Percentiles rank a stretch among this genome's conserved stretches.
These are phyloP conservation scores for Kazachstania africana DNA, from an alignment of 805 yeast species.

Conservation along the genomic window DNA sequence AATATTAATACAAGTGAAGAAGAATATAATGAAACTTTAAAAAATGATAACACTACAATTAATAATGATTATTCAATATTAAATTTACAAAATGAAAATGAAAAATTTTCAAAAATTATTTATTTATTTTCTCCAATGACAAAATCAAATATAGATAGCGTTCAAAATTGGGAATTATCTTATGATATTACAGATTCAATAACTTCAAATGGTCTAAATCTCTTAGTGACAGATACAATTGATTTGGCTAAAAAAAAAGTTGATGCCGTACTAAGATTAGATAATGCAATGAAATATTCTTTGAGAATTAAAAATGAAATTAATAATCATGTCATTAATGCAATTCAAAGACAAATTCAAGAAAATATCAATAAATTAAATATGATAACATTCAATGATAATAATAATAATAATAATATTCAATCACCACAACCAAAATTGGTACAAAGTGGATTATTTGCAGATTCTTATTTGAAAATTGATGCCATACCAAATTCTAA, in stretches of 20 bases:
- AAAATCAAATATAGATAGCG: constrained; percentile 41
- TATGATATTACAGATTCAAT: constrained; percentile 1
- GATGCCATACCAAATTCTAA: background rate
- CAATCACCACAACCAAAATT: constrained; percentile 16
- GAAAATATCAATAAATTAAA: constrained; percentile 27
- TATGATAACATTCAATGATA: background rate
- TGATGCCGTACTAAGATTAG: constrained; percentile 56
- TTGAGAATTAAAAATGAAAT: constrained; percentile 71
- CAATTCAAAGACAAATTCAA: constrained; percentile 52
- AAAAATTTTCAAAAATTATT: background rate
- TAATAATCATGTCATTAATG: constrained; percentile 49
- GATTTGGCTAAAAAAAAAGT: constrained; percentile 49
- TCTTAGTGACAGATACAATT: constrained; percentile 59
- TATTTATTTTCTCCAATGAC: constrained; percentile 47
- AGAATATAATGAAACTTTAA: no score
- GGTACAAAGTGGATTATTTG: background rate
- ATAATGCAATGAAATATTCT: constrained; percentile 63
- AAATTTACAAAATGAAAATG: no score
- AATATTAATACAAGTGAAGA: constrained; percentile 61
- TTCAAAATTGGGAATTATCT: constrained; percentile 15
- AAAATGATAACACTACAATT: no score
- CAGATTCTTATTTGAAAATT: background rate
- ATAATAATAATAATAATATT: background rate
- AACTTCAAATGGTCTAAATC: constrained; percentile 38
- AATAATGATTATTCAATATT: no score